phyloP scores from a whole-genome alignment of 352 stramenopile species.

The Thalassiosira livingstoniorum region DNA sequence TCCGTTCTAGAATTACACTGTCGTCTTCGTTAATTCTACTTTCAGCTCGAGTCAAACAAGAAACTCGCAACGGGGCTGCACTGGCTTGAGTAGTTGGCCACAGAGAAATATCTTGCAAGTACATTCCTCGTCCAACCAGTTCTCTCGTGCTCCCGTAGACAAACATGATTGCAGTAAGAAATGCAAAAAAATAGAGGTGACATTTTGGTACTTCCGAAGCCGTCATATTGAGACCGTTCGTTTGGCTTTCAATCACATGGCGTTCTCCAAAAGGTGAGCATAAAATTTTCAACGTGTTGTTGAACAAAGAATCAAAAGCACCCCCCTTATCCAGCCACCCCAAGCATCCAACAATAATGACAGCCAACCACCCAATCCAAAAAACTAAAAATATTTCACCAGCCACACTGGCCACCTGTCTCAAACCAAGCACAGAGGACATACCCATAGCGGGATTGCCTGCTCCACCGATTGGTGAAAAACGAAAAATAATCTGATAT shows the following conservation, averaged over 20 bases:
- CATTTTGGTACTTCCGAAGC: not conserved
- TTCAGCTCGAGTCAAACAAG: constrained; percentile 9
- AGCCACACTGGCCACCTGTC: constrained; percentile 1
- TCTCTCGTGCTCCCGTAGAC: constrained; percentile 10
- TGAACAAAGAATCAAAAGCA: not conserved
- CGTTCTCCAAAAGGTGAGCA: not conserved
- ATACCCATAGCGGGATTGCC: constrained; percentile 26
- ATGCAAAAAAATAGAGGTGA: not conserved
- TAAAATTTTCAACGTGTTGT: not conserved
- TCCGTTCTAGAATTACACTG: no score
- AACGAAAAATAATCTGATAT: constrained; percentile 16
- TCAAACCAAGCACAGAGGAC: constrained; percentile 1
- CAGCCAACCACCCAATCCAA: constrained; percentile 26
- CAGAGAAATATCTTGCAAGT: constrained; percentile 10
- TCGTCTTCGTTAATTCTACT: no score
- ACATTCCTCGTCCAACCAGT: constrained; percentile 6
- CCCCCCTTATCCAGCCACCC: not conserved
- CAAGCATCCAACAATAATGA: not conserved
- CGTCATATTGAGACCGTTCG: not conserved
- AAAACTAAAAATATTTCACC: constrained; percentile 22
- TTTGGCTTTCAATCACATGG: not conserved
- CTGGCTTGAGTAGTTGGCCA: constrained; percentile 9
- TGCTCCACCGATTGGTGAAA: constrained; percentile 17
- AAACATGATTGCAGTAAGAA: constrained; percentile 7
- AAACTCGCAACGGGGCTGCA: constrained; percentile 15